Conservation (phyloP, 805 yeast species). For the Nakazawaea siamensis region DNA sequence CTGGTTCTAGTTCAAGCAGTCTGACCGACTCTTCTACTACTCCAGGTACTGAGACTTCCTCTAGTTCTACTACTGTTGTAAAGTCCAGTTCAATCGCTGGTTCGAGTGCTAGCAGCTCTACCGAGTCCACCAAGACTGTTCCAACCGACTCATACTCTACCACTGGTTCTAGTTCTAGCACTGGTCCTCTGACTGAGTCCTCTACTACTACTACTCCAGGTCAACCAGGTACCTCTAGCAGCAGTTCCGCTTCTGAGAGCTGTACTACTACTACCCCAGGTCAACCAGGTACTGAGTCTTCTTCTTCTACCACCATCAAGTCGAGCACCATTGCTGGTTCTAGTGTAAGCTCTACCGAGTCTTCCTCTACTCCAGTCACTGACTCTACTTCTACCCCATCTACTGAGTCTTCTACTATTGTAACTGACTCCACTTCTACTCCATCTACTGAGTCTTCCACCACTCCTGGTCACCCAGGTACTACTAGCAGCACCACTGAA, state of each 20-base stretch:
- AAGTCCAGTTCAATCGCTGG: too few relatives aligned
- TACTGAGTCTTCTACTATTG: background rate
- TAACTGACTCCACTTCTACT: background rate
- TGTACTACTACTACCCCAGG: background rate
- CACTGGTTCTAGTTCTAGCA: background rate
- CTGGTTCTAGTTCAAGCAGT: conserved; percentile 4
- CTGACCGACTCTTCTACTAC: background rate
- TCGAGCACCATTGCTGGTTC: background rate
- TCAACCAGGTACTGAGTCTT: background rate
- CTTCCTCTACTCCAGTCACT: background rate
- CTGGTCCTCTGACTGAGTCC: background rate
- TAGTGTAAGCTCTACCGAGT: background rate
- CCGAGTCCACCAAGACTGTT: conserved; percentile 6
- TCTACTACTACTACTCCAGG: background rate
- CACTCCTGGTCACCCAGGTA: background rate
- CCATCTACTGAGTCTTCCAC: background rate
- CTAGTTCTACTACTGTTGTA: conserved; percentile 9
- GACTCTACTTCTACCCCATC: background rate
- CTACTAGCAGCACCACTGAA: background rate
- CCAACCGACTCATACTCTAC: background rate
- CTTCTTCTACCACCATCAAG: background rate
- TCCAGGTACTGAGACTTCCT: conserved; percentile 1
- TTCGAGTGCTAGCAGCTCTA: background rate
- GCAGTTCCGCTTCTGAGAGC: background rate
- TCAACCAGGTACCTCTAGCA: background rate